Evolutionary conservation across 371 early-diverging fungal species (phyloP), one percentile per base, ranked within the genome.

Genomic region (Cladochytrium tenue): DNA sequence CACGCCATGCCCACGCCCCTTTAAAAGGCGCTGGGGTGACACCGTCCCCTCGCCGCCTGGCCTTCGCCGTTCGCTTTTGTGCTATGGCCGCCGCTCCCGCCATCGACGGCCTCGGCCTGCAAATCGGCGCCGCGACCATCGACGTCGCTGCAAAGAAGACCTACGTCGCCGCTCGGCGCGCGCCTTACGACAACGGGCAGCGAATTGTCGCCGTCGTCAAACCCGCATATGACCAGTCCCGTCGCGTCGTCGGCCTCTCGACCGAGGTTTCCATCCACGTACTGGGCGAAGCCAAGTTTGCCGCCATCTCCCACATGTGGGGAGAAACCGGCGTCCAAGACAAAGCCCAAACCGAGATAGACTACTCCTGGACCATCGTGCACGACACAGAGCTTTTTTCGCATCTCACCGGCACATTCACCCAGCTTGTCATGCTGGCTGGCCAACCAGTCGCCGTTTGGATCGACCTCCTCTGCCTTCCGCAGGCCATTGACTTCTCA

Each of bases 271-370:
- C n/a, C n/a, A n/a, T n/a, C n/a, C n/a, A n/a, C n/a, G n/a, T n/a
- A n/a, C 43, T 43, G 13, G 43, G 13, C 20, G 43, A 7, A 7
- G 13, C 7, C 43, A 43, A 43, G 43, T 60, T 60, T 27, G 27
- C 30, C 31, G 61, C 61, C n/a, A 50, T 60, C 61, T 60, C 61
- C 1, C 61, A 60, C 35, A 35, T 60, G 15, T 60, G 61, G 61
- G n/a, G 30, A 20, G 17, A 50, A 10, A 43, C 61, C 61, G 23
- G 15, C 20, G 61, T 60, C 26, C 43, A 43, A 43, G 13, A 7
- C 43, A 43, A 43, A 20, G 43, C 43, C 43, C 43, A 43, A 43
- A 20, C 7, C 7, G 13, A 7, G 13, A 13, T 43, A 20, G 43
- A 1, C 10, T 0, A 43, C 1, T 20, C 20, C 1, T 60, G 61